A percentile compares a stretch with the other conserved stretches of the same genome.
Evolutionary conservation across 805 yeast genomes (phyloP).

Genomic region (Candida morakotiae): DNA sequence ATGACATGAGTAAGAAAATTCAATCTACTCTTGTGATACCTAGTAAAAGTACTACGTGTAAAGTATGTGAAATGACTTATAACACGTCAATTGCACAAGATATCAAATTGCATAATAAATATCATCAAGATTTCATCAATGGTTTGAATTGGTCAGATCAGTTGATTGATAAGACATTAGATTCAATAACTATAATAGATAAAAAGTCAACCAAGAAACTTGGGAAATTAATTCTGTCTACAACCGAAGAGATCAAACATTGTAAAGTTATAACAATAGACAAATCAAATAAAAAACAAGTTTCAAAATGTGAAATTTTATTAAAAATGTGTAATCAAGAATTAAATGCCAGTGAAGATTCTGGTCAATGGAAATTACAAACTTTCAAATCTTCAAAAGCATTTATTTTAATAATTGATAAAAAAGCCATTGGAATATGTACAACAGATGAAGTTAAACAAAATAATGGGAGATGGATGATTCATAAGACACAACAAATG

Average conservation of each 20-base stretch:
- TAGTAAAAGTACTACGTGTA: conserved; percentile 30
- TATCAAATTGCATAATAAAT: conserved; percentile 43
- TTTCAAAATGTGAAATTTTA: conserved; percentile 26
- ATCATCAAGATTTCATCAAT: conserved; percentile 45
- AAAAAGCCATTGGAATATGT: conserved; percentile 52
- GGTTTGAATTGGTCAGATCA: conserved; percentile 47
- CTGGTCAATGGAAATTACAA: conserved; percentile 26
- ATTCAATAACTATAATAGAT: conserved; percentile 18
- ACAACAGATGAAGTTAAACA: conserved; percentile 44
- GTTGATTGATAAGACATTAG: conserved; percentile 1
- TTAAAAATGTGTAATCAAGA: conserved; percentile 55
- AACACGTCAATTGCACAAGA: conserved; percentile 38
- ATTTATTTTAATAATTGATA: conserved; percentile 44
- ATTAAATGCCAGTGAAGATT: conserved; percentile 49
- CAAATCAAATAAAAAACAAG: conserved; percentile 17
- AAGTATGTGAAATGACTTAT: conserved; percentile 53
- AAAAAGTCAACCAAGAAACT: conserved; percentile 27
- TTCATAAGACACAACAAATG: conserved; percentile 44
- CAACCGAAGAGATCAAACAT: conserved; percentile 25
- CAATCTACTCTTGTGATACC: conserved; percentile 16
- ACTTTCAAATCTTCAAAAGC: conserved; percentile 23
- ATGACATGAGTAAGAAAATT: conserved; percentile 8
- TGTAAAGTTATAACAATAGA: conserved; percentile 18
- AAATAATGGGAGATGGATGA: conserved; percentile 53
- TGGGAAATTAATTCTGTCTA: conserved; percentile 22